Percentiles rank a stretch among this genome's conserved stretches.
phyloP scores from a whole-genome alignment of 2,329 filamentous ascomycete species.

The Aspergillus quadrilineatus region DNA sequence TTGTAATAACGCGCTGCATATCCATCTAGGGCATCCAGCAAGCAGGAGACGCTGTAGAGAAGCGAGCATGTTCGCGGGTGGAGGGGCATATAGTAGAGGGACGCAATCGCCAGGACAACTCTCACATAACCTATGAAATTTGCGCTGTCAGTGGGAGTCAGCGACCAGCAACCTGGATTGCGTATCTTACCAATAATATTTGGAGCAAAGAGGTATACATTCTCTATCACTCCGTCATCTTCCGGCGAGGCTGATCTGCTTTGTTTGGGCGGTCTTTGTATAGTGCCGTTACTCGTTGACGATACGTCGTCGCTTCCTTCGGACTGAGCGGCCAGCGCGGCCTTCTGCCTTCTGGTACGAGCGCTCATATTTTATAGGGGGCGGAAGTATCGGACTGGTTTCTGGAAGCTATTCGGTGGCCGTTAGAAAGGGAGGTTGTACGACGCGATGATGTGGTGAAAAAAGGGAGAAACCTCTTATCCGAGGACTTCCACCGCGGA shows the following conservation, averaged over 20 bases:
- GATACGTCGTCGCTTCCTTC: slow-evolving; percentile 35
- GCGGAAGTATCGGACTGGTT: neutral
- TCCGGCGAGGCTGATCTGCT: slow-evolving; percentile 25
- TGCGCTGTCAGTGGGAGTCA: slow-evolving; percentile 4
- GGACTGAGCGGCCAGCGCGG: slow-evolving; percentile 29
- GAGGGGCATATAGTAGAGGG: slow-evolving; percentile 98
- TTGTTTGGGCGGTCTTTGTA: slow-evolving; percentile 33
- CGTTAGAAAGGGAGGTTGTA: neutral
- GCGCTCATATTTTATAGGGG: slow-evolving; percentile 33
- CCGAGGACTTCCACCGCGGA: slow-evolving; percentile 16
- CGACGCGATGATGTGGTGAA: slow-evolving; percentile 6
- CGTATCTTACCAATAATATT: slow-evolving; percentile 70
- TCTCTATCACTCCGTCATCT: slow-evolving; percentile 55
- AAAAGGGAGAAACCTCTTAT: slow-evolving; percentile 16
- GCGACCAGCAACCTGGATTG: neutral
- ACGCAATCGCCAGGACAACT: slow-evolving; percentile 79
- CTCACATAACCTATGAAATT: slow-evolving; percentile 65
- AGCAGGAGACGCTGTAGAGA: slow-evolving; percentile 83
- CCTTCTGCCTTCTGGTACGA: slow-evolving; percentile 42
- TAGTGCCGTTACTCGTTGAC: slow-evolving; percentile 30
- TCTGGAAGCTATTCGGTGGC: neutral
- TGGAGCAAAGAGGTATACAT: slow-evolving; percentile 78
- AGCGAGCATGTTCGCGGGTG: slow-evolving; percentile 93
- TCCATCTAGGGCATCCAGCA: slow-evolving; percentile 93
- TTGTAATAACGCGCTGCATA: slow-evolving; percentile 83